phyloP scores from a whole-genome alignment of 257 asterid genomes.

The Rubia yunnanensis region DNA sequence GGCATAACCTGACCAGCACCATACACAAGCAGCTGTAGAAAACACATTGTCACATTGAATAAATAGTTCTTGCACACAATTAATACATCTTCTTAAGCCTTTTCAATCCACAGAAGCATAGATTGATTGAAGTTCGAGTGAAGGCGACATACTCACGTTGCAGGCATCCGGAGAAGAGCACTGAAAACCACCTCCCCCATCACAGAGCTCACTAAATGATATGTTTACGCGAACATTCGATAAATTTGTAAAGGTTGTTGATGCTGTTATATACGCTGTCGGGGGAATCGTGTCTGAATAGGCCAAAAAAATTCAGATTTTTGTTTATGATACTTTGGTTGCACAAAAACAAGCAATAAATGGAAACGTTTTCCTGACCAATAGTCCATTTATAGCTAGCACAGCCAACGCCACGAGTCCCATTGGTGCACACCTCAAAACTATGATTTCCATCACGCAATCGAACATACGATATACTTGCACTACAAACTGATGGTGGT shows the following conservation, averaged over 20 bases:
- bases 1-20: constrained; percentile 78
- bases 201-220: constrained; percentile 67
- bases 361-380: constrained; percentile 26
- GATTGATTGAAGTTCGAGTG: constrained; percentile 14
- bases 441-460: constrained; percentile 69
- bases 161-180: constrained; percentile 68
- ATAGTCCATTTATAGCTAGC: constrained; percentile 63
- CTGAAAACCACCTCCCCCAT: constrained; percentile 56
- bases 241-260: constrained; percentile 58
- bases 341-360: no score
- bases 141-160: constrained; percentile 67
- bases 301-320: background rate
- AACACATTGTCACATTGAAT: constrained; percentile 2
- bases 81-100: background rate
- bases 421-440: constrained; percentile 59
- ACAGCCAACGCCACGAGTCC: constrained; percentile 51
- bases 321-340: no score
- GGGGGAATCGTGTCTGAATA: constrained; percentile 54
- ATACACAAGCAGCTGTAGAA: constrained; percentile 72
- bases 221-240: constrained; percentile 53
- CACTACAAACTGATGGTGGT: constrained; percentile 45
- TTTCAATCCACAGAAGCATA: background rate
- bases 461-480: constrained; percentile 32
- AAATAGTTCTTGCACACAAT: background rate
- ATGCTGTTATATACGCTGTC: constrained; percentile 51